Evolutionary conservation across 495 filamentous ascomycete genomes (phyloP).

Genomic region (Aspergillus ellipticus): DNA sequence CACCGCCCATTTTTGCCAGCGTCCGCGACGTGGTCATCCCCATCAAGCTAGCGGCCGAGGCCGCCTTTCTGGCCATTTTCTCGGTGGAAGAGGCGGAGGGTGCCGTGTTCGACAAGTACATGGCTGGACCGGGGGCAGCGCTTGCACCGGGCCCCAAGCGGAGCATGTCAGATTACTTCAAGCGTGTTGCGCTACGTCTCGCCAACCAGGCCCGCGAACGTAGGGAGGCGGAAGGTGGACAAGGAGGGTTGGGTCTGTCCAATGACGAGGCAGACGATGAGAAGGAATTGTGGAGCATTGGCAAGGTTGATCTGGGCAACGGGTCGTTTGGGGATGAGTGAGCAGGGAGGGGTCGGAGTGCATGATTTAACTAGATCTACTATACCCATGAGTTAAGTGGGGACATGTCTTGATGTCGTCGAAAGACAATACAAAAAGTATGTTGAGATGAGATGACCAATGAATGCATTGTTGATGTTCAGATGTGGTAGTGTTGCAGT

Average conservation of each 20-base stretch:
- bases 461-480: not conserved
- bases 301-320: conserved; percentile 79
- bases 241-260: conserved; percentile 75
- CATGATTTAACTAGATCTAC: conserved; percentile 17
- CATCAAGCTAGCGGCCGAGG: conserved; percentile 91
- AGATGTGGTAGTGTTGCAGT: not conserved
- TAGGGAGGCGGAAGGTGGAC: conserved; percentile 83
- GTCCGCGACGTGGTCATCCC: conserved; percentile 95
- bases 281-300: conserved; percentile 92
- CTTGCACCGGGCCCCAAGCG: conserved; percentile 69
- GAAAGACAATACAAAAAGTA: not conserved
- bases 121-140: conserved; percentile 57
- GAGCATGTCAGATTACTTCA: conserved; percentile 97
- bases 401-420: conserved; percentile 5
- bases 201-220: conserved; percentile 81
- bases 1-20: conserved; percentile 79
- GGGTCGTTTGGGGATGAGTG: conserved; percentile 51
- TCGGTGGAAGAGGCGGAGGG: conserved; percentile 80
- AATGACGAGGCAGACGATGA: conserved; percentile 92
- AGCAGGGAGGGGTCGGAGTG: conserved; percentile 18
- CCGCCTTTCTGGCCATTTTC: conserved; percentile 93
- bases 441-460: not conserved
- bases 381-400: conserved; percentile 13
- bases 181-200: conserved; percentile 78
- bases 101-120: conserved; percentile 88